Conservation (phyloP, 306 rosid species). For the Quercus gilva region DNA sequence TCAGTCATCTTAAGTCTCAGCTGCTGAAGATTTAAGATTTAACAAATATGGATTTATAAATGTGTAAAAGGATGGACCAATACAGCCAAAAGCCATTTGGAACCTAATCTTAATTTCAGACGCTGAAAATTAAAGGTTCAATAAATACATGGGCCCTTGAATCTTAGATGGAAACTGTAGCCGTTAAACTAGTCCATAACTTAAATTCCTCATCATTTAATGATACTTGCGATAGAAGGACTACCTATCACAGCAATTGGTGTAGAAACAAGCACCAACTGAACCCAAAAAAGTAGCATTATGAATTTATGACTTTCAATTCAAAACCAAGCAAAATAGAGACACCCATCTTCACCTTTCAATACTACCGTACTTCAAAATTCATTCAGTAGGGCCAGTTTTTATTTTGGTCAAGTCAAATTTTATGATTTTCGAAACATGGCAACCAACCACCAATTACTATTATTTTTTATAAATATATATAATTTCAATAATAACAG, state of each 20-base stretch:
- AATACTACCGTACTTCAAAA: not conserved
- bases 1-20: too few relatives aligned
- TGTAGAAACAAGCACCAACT: not conserved
- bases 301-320: not conserved
- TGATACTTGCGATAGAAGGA: not conserved
- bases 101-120: too few relatives aligned
- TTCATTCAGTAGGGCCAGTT: not conserved
- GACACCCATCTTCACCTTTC: not conserved
- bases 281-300: not conserved
- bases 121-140: not conserved
- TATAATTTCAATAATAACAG: not conserved
- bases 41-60: too few relatives aligned
- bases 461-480: too few relatives aligned
- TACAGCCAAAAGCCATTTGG: too few relatives aligned
- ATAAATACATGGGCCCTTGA: not conserved
- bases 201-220: not conserved
- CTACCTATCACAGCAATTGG: too few relatives aligned
- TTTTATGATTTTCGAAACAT: not conserved
- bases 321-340: not conserved
- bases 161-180: not conserved
- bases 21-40: too few relatives aligned
- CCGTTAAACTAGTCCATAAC: not conserved
- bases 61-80: too few relatives aligned
- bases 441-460: not conserved
- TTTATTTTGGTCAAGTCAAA: too few relatives aligned